Base-by-base conservation (phyloP, 2,329 filamentous ascomycete genomes). In the Colletotrichum eremochloae region DNA sequence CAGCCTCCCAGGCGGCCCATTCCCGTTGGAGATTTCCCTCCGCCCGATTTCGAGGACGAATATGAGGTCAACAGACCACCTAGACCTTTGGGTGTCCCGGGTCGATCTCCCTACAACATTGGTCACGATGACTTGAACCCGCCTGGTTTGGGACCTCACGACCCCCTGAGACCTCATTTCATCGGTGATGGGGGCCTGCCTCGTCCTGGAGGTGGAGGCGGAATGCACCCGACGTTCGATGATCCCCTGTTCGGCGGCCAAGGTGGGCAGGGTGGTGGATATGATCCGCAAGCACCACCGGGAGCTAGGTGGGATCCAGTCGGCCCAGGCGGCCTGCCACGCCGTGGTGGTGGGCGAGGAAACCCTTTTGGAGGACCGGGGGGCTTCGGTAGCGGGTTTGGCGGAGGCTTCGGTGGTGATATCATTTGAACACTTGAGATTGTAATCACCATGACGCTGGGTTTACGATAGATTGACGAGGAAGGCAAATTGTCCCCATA, bases 181-280 rank as follows among this genome's bases (percentile, higher is more conserved):
- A 89, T 91, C 8, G 87, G 88, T 56, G 89, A 89, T 40, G 86
- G 89, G n/a, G 87, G 89, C 0, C 81, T 90, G 6, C 85, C 86
- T 31, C 83, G 86, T n/a, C 85, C 86, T 0, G 89, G 90, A 18
- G 88, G 91, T 29, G 88, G 88, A 14, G 91, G 92, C 15, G 96
- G 96, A 0, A 99, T 99, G 96, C 94, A 98, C 81, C 96, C 96
- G 0, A 97, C 95, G 0, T 96, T 97, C 80, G 94, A 97, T 77
- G 95, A 98, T 79, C 94, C 94, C 8, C 82, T 98, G 60, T 97
- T 97, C 79, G 88, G 87, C 7, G 92, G 91, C 0, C 82, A 81
- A 12, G 84, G 84, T 12, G 81, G 82, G 1, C 84, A 80, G 8
- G 81, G 85, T 46, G 85, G 46, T 48, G 85, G 66, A 48, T n/a